Conservation (phyloP, 2,329 filamentous ascomycete genomes). For the Gaeumannomyces tritici region DNA sequence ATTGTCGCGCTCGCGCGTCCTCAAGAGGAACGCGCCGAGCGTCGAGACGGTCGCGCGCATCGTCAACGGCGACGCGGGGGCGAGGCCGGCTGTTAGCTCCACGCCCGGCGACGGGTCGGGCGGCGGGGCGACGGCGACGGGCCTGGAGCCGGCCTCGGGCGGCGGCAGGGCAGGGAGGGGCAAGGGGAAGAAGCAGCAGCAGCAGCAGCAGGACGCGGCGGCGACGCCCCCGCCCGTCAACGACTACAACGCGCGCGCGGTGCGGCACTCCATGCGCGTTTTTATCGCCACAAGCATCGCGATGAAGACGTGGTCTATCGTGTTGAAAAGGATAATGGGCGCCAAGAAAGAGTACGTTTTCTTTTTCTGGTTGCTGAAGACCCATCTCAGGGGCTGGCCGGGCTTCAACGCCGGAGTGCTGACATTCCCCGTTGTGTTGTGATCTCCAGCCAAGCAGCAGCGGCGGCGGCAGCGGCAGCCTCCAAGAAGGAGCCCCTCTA, state of each 20-base stretch:
- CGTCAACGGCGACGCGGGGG: constrained; percentile 28
- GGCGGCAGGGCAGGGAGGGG: constrained; percentile 4
- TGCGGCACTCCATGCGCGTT: constrained; percentile 61
- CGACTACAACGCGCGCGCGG: constrained; percentile 60
- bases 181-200: neutral
- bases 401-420: no score
- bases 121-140: constrained; percentile 16
- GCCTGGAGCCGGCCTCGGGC: constrained; percentile 5
- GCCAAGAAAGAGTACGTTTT: constrained; percentile 33
- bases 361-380: neutral
- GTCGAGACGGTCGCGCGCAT: constrained; percentile 47
- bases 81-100: neutral
- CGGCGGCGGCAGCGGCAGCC: neutral
- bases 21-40: constrained; percentile 45
- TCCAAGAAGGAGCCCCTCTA: constrained; percentile 42
- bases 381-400: no score
- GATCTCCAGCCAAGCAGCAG: constrained; percentile 11
- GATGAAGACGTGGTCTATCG: constrained; percentile 51
- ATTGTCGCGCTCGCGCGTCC: constrained; percentile 57
- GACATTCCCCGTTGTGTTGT: neutral
- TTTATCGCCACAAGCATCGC: constrained; percentile 55
- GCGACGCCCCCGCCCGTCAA: constrained; percentile 31
- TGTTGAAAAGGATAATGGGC: constrained; percentile 37
- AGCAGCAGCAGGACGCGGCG: neutral
- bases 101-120: constrained; percentile 8